Conservation (phyloP, 2,329 filamentous ascomycete species). For the Alternaria alternata region DNA sequence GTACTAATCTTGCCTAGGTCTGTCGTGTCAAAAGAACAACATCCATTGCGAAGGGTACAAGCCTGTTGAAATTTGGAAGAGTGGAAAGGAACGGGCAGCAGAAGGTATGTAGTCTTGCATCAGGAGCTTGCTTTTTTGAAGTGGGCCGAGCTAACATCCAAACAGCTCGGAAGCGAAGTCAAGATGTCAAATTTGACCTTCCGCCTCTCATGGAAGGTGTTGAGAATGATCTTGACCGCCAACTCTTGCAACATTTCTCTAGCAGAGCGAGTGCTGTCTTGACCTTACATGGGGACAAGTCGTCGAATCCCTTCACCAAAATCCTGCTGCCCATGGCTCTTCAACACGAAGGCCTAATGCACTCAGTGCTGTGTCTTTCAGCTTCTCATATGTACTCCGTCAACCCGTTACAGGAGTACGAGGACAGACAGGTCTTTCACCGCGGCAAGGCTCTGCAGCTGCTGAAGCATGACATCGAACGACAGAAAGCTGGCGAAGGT, state of each 20-base stretch:
- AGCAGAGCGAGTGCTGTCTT: slow-evolving; percentile 80
- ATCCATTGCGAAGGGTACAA: slow-evolving; percentile 92
- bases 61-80: slow-evolving; percentile 86
- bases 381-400: slow-evolving; percentile 73
- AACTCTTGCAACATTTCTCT: slow-evolving; percentile 85
- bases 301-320: slow-evolving; percentile 81
- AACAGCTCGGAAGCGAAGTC: slow-evolving; percentile 44
- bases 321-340: slow-evolving; percentile 84
- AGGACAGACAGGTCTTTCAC: slow-evolving; percentile 58
- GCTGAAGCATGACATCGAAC: slow-evolving; percentile 55
- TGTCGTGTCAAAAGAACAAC: slow-evolving; percentile 93
- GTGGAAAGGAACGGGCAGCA: slow-evolving; percentile 78
- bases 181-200: slow-evolving; percentile 56
- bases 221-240: slow-evolving; percentile 79
- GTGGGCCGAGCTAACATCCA: slow-evolving; percentile 25
- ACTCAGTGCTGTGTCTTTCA: slow-evolving; percentile 84
- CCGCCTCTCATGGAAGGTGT: slow-evolving; percentile 78
- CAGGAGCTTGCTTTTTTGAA: neutral
- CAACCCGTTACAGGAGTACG: slow-evolving; percentile 59
- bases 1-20: slow-evolving; percentile 60
- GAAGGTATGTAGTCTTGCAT: slow-evolving; percentile 56
- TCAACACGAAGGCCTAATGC: slow-evolving; percentile 83
- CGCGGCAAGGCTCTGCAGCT: slow-evolving; percentile 57
- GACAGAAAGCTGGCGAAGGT: slow-evolving; percentile 49
- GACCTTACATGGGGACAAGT: slow-evolving; percentile 80